Evolutionary conservation across 148 eudicot genomes (phyloP).

Genomic region (Heliamphora exappendiculata): DNA sequence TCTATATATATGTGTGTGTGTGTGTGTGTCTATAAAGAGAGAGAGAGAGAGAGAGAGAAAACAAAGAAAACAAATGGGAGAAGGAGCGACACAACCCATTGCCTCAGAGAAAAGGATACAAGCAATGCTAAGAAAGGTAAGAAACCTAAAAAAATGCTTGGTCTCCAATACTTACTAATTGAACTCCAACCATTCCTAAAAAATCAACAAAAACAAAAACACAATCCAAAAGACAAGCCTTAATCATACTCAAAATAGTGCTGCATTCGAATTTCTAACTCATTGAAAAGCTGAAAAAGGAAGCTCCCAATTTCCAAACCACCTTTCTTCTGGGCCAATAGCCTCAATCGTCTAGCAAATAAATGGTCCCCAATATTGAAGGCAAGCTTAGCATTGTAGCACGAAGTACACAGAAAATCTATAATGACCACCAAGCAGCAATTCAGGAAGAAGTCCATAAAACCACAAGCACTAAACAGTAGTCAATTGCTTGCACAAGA

Average conservation of each 20-base stretch:
- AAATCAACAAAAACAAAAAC: neutral
- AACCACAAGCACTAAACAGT: neutral
- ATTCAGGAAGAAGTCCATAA: neutral
- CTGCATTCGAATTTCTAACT: neutral
- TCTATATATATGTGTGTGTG: neutral
- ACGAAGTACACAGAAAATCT: neutral
- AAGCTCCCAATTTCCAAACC: neutral
- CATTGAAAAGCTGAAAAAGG: neutral
- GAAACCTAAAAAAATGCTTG: neutral
- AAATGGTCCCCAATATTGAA: neutral
- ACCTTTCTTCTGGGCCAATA: neutral
- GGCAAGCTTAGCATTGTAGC: neutral
- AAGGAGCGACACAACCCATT: neutral
- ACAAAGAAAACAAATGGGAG: neutral
- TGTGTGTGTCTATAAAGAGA: neutral
- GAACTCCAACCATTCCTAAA: neutral
- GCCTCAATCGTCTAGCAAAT: neutral
- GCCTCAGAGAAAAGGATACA: neutral
- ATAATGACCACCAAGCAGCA: neutral
- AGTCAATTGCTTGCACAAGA: neutral
- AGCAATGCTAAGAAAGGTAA: neutral
- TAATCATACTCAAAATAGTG: neutral
- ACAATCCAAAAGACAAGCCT: neutral
- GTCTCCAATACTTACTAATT: neutral
- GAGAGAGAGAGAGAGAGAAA: neutral